These are phyloP conservation scores for Fraxinus latifolia DNA, from an alignment of 305 asterid species.

Conservation along the genomic window DNA sequence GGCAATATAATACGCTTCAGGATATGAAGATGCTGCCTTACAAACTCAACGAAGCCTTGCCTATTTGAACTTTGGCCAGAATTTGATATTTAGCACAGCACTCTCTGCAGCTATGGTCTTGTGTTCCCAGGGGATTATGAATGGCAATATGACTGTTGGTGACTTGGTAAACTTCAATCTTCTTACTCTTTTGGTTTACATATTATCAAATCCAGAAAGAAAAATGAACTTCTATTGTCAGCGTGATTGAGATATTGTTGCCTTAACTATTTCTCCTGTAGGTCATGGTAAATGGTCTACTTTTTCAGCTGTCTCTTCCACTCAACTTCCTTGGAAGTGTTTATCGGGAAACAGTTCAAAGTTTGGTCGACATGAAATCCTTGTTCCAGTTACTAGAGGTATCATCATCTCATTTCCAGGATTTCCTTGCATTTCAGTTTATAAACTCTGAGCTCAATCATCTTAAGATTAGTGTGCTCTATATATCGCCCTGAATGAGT, in stretches of 20 bases:
- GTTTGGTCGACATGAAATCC: slow-evolving; percentile 92
- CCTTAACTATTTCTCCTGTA: slow-evolving; percentile 27
- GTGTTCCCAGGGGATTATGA: slow-evolving; percentile 86
- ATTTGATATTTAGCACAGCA: slow-evolving; percentile 75
- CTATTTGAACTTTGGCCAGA: slow-evolving; percentile 86
- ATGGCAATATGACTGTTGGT: slow-evolving; percentile 85
- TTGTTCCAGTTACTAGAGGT: slow-evolving; percentile 99
- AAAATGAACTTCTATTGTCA: slow-evolving; percentile 6
- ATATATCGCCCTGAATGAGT: not conserved
- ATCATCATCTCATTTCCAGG: slow-evolving; percentile 7
- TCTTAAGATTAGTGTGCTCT: not conserved
- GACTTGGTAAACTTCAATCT: slow-evolving; percentile 66
- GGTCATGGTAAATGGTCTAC: slow-evolving; percentile 99
- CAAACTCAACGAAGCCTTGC: slow-evolving; percentile 93
- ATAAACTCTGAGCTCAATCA: not conserved
- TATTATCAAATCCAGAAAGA: slow-evolving; percentile 9
- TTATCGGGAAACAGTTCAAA: slow-evolving; percentile 87
- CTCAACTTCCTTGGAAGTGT: slow-evolving; percentile 96
- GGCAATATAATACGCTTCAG: slow-evolving; percentile 45
- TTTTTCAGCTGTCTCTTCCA: slow-evolving; percentile 95
- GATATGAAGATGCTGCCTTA: slow-evolving; percentile 91
- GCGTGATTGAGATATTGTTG: slow-evolving; percentile 10
- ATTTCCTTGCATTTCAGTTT: slow-evolving; percentile 1
- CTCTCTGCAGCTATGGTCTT: slow-evolving; percentile 88
- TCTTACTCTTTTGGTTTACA: slow-evolving; percentile 4